A percentile compares a stretch with the other conserved stretches of the same genome.
Conservation (phyloP, 805 yeast species). For the Yarrowia osloensis region DNA sequence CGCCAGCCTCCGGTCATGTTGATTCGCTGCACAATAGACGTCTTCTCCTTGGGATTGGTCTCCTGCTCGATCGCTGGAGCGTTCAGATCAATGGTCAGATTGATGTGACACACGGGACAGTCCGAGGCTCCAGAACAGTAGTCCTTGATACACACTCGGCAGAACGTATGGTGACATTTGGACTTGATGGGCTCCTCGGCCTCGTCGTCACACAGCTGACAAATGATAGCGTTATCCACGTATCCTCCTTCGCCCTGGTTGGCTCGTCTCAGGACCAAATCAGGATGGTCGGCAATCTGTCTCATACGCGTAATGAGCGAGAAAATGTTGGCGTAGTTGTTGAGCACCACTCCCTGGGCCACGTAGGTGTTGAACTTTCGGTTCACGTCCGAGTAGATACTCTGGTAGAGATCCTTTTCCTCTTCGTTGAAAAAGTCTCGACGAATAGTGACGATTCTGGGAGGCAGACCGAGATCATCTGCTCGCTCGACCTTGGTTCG, state of each 20-base stretch:
- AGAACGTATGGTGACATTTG: constrained; percentile 89
- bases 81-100: constrained; percentile 82
- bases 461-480: constrained; percentile 96
- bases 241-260: constrained; percentile 45
- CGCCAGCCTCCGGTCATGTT: constrained; percentile 84
- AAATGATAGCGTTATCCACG: constrained; percentile 61
- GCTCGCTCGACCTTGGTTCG: constrained; percentile 96
- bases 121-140: constrained; percentile 75
- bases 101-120: constrained; percentile 97
- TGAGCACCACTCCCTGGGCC: constrained; percentile 92
- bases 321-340: constrained; percentile 95
- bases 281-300: constrained; percentile 98
- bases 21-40: constrained; percentile 81
- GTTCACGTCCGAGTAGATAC: constrained; percentile 81
- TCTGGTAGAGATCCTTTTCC: constrained; percentile 88
- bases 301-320: constrained; percentile 96
- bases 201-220: constrained; percentile 95
- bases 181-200: constrained; percentile 97
- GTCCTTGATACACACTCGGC: constrained; percentile 89
- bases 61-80: constrained; percentile 76
- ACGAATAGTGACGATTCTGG: constrained; percentile 87
- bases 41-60: constrained; percentile 53
- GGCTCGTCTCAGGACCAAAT: constrained; percentile 76
- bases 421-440: constrained; percentile 89
- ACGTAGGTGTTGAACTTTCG: constrained; percentile 90